Evolutionary conservation across 495 filamentous ascomycete genomes (phyloP).

Genomic region (Xylaria sp.): DNA sequence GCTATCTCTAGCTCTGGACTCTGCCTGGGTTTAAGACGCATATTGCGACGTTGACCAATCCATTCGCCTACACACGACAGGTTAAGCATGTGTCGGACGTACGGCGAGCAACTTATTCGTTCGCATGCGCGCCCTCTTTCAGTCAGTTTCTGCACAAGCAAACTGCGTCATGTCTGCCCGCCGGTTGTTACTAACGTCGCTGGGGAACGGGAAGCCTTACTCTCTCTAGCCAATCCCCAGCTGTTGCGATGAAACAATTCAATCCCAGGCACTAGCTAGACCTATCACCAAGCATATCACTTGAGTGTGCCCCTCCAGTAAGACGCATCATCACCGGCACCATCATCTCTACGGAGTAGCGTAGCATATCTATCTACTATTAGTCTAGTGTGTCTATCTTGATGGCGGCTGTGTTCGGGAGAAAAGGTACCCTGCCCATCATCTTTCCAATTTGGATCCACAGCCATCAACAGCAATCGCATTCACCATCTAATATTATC

Average conservation of each 20-base stretch:
- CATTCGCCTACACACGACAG: too few relatives aligned
- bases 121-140: not conserved
- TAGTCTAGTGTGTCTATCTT: not conserved
- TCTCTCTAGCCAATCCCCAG: not conserved
- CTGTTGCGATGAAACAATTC: not conserved
- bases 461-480: not conserved
- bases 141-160: not conserved
- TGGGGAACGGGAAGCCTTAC: not conserved
- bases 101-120: not conserved
- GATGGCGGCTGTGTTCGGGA: constrained; percentile 2
- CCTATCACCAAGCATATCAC: constrained; percentile 1
- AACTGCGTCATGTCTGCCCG: not conserved
- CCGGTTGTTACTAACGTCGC: not conserved
- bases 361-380: not conserved
- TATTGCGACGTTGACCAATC: not conserved
- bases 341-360: not conserved
- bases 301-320: constrained; percentile 1
- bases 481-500: not conserved
- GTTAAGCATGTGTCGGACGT: not conserved
- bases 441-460: not conserved
- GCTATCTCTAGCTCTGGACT: not conserved
- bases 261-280: not conserved
- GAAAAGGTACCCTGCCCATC: not conserved
- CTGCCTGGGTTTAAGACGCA: not conserved
- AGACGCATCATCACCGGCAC: not conserved